Base-by-base conservation (phyloP, 768 basidiomycete genomes). In the Pisolithus albus region DNA sequence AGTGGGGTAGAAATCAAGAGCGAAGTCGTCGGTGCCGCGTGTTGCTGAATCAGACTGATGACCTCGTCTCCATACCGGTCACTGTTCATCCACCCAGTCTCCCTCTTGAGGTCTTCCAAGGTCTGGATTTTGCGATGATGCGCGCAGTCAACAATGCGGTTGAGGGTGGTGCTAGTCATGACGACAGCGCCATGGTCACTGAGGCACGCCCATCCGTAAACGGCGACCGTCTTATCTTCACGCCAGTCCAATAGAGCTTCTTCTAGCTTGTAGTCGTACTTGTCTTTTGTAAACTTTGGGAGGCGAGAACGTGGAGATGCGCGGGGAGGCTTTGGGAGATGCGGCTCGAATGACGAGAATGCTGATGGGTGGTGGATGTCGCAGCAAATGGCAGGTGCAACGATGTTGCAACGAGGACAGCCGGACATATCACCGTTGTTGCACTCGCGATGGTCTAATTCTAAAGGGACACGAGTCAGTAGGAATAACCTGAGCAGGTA, bases 31-130 rank as follows among this genome's bases (percentile, higher is more conserved):
- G n/a, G n/a, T n/a, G n/a, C n/a, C n/a, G 34, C 36, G 39, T 48
- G 36, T 5, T 23, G 21, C 11, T 36, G 16, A 21, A 40, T 34
- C 23, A 55, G 16, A n/a, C 32, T 42, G 24, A 48, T 23, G 4
- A 45, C 19, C 28, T 54, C 49, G 9, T 10, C 28, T 24, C 47
- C 42, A 40, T 36, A 18, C 16, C 34, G 4, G 18, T 49, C 36
- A 3, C 38, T 28, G n/a, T 19, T n/a, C 24, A 18, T 30, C 66
- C 65, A 67, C 2, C 45, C 30, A 2, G 56, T 59, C 49, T 66
- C 26, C 26, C 26, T 26, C 6, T 26, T 26, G 26, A 26, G 26
- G 6, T 26, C 26, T 26, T 26, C 4, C 3, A 3, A 26, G 4
- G 26, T 26, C 26, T 2, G 26, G 26, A 26, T 26, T 26, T 26